phyloP scores from a whole-genome alignment of 2,329 filamentous ascomycete genomes.

The Colletotrichum sp. region DNA sequence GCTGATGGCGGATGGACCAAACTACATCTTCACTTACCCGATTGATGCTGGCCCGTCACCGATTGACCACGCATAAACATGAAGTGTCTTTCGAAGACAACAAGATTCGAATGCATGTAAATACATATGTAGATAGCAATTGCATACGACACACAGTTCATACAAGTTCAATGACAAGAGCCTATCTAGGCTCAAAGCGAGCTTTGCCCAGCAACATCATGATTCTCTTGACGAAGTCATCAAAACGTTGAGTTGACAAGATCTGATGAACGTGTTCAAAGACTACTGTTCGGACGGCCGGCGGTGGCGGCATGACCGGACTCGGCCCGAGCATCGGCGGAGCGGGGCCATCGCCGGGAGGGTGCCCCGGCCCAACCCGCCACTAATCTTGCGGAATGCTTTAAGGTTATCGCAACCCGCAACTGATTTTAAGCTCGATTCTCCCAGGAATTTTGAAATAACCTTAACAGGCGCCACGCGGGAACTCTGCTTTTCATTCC shows the following conservation, averaged over 20 bases:
- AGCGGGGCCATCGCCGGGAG: neutral
- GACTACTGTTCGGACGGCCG: neutral
- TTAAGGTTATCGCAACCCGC: neutral
- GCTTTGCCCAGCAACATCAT: neutral
- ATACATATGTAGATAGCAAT: neutral
- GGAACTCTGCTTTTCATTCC: neutral
- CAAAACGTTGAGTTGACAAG: neutral
- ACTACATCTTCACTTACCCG: neutral
- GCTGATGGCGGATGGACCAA: neutral
- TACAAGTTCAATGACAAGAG: neutral
- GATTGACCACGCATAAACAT: neutral
- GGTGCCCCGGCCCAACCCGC: neutral
- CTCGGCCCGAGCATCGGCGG: neutral
- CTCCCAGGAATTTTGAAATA: neutral
- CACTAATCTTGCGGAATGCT: neutral
- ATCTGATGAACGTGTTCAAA: neutral
- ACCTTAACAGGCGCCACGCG: neutral
- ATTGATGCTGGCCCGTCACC: neutral
- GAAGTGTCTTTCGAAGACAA: accelerated
- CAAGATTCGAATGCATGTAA: neutral
- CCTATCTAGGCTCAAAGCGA: no score
- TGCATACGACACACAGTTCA: neutral
- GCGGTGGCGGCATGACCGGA: neutral
- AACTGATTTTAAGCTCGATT: neutral
- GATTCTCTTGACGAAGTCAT: neutral